Percentiles rank a stretch among this genome's conserved stretches.
phyloP scores from a whole-genome alignment of 495 filamentous ascomycete genomes.

The Sabuloglossum arenarium region DNA sequence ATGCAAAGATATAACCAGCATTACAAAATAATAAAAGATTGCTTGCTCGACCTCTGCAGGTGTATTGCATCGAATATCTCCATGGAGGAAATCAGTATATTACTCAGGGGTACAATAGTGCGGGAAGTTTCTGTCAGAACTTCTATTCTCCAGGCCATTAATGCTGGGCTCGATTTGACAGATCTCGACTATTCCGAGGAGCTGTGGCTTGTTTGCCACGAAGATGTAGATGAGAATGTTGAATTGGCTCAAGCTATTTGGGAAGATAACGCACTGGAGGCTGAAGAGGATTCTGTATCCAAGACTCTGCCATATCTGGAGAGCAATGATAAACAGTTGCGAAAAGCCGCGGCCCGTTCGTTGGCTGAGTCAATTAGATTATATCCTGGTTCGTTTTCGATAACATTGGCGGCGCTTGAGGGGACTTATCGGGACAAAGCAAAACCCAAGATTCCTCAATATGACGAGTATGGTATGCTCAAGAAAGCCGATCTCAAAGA shows the following conservation, averaged over 20 bases:
- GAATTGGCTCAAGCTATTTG: slow-evolving; percentile 74
- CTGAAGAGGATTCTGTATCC: slow-evolving; percentile 38
- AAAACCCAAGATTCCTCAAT: slow-evolving; percentile 58
- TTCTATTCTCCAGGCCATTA: slow-evolving; percentile 71
- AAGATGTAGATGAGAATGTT: slow-evolving; percentile 71
- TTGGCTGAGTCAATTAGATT: slow-evolving; percentile 48
- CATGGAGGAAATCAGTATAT: slow-evolving; percentile 41
- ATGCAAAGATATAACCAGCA: slow-evolving; percentile 86
- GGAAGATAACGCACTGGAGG: slow-evolving; percentile 73
- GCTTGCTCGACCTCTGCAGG: slow-evolving; percentile 60
- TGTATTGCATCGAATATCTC: slow-evolving; percentile 59
- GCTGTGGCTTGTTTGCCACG: slow-evolving; percentile 83
- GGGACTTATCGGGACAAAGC: slow-evolving; percentile 51
- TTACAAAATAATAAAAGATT: slow-evolving; percentile 87
- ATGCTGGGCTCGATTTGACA: slow-evolving; percentile 75
- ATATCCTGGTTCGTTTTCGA: slow-evolving; percentile 31
- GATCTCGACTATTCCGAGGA: slow-evolving; percentile 70
- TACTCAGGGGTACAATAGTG: slow-evolving; percentile 56
- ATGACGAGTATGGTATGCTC: slow-evolving; percentile 85
- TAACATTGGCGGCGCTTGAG: slow-evolving; percentile 40
- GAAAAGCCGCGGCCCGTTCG: slow-evolving; percentile 63
- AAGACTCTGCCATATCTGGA: slow-evolving; percentile 61
- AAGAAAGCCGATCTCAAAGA: slow-evolving; percentile 65
- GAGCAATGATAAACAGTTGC: slow-evolving; percentile 53
- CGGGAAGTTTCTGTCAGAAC: slow-evolving; percentile 59